Evolutionary conservation across 2,329 filamentous ascomycete species (phyloP).

Genomic region (Calonectria pteridis): DNA sequence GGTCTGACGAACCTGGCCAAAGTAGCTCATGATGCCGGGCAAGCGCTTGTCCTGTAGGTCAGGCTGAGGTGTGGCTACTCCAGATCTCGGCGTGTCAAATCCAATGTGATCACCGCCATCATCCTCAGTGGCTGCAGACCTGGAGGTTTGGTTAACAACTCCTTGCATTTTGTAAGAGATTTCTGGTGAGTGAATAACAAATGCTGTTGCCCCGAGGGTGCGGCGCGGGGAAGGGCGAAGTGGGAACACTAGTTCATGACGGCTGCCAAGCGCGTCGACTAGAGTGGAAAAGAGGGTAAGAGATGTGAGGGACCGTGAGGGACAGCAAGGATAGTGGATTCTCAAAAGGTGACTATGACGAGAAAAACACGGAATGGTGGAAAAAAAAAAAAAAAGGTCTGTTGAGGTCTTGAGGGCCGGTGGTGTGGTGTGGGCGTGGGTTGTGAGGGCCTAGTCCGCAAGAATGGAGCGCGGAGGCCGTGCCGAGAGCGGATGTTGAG

Average conservation of each 20-base stretch:
- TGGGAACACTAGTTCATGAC: slow-evolving; percentile 57
- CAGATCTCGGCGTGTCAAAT: slow-evolving; percentile 88
- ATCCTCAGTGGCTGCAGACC: slow-evolving; percentile 73
- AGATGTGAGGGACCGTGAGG: slow-evolving; percentile 21
- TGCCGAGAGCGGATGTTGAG: slow-evolving; percentile 45
- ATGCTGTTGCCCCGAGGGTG: slow-evolving; percentile 45
- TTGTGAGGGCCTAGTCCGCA: slow-evolving; percentile 31
- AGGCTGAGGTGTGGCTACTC: slow-evolving; percentile 92
- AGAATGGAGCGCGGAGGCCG: slow-evolving; percentile 35
- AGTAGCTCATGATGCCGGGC: slow-evolving; percentile 96
- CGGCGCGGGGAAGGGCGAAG: slow-evolving; percentile 48
- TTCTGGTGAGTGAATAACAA: slow-evolving; percentile 46
- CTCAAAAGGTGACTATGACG: slow-evolving; percentile 46
- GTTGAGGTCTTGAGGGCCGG: slow-evolving; percentile 40
- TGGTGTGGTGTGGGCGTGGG: slow-evolving; percentile 45
- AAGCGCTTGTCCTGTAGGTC: slow-evolving; percentile 95
- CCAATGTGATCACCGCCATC: slow-evolving; percentile 82
- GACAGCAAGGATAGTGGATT: slow-evolving; percentile 42
- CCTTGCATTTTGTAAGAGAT: slow-evolving; percentile 55
- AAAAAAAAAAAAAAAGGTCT: slow-evolving; percentile 25
- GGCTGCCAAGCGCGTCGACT: slow-evolving; percentile 52
- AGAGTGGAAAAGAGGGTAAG: slow-evolving; percentile 43
- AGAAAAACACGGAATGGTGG: slow-evolving; percentile 48
- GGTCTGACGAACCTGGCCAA: slow-evolving; percentile 98
- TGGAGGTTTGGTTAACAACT: slow-evolving; percentile 65